phyloP scores from a whole-genome alignment of 2,329 filamentous ascomycete genomes.

The Neofusicoccum umdonicola region DNA sequence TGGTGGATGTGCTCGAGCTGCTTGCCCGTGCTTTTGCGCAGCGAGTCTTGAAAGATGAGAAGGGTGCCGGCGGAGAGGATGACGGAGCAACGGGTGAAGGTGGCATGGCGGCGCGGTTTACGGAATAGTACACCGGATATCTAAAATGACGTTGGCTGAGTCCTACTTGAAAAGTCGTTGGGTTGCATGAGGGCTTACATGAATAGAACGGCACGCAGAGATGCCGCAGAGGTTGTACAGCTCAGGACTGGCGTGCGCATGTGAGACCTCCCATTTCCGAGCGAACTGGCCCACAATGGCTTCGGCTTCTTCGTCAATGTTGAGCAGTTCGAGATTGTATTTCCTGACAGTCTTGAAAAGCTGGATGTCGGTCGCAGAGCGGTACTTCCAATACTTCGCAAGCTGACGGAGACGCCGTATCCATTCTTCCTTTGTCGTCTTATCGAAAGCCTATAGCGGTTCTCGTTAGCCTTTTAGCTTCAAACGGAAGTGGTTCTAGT shows the following conservation, averaged over 20 bases:
- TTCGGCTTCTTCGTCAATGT: conserved; percentile 65
- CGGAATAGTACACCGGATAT: conserved; percentile 63
- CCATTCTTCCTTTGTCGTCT: conserved; percentile 60
- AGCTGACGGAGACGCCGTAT: conserved; percentile 56
- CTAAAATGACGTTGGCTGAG: not conserved
- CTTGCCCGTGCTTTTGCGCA: conserved; percentile 55
- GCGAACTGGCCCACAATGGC: conserved; percentile 65
- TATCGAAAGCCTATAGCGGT: conserved; percentile 48
- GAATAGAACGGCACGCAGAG: conserved; percentile 59
- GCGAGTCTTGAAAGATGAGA: conserved; percentile 60
- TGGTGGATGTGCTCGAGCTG: conserved; percentile 61
- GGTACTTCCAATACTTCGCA: conserved; percentile 61
- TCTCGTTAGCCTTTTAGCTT: not conserved
- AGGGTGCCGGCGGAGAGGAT: conserved; percentile 61
- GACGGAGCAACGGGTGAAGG: conserved; percentile 61
- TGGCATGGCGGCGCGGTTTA: conserved; percentile 61
- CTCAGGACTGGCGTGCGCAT: conserved; percentile 60
- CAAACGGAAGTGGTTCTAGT: not conserved
- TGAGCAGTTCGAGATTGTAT: conserved; percentile 58
- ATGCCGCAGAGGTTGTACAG: conserved; percentile 70
- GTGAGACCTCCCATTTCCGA: conserved; percentile 65
- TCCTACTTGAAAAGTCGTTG: not conserved
- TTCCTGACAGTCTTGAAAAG: conserved; percentile 57
- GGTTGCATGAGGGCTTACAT: conserved; percentile 24
- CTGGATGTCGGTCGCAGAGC: conserved; percentile 55